Conservation (phyloP, 495 filamentous ascomycete genomes). For the Acidiella bohemica region DNA sequence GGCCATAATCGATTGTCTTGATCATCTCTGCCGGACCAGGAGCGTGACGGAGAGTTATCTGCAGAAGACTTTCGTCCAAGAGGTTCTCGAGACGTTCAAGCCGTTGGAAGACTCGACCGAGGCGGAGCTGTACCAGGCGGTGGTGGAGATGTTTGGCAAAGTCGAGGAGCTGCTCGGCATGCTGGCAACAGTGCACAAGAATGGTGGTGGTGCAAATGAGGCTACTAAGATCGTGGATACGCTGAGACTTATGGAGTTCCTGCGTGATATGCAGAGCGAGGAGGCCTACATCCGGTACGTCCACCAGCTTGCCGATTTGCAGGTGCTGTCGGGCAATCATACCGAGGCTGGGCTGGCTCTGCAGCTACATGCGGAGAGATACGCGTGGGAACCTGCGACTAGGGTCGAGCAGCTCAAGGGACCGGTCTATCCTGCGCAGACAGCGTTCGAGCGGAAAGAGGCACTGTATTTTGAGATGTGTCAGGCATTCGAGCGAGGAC, state of each 20-base stretch:
- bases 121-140: slow-evolving; percentile 61
- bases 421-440: slow-evolving; percentile 69
- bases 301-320: slow-evolving; percentile 74
- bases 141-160: slow-evolving; percentile 64
- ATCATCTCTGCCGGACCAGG: slow-evolving; percentile 80
- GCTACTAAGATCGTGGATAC: slow-evolving; percentile 73
- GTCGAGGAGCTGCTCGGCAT: slow-evolving; percentile 87
- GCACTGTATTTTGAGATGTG: slow-evolving; percentile 87
- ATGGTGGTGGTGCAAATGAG: slow-evolving; percentile 34
- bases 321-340: slow-evolving; percentile 60
- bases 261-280: slow-evolving; percentile 92
- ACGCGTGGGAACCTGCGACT: slow-evolving; percentile 72
- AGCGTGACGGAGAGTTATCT: slow-evolving; percentile 74
- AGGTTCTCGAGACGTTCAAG: slow-evolving; percentile 72
- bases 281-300: slow-evolving; percentile 96
- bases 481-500: slow-evolving; percentile 81
- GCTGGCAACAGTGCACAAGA: slow-evolving; percentile 76
- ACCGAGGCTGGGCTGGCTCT: slow-evolving; percentile 88
- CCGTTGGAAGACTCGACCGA: slow-evolving; percentile 48
- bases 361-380: slow-evolving; percentile 74
- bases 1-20: slow-evolving; percentile 91
- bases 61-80: slow-evolving; percentile 83
- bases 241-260: slow-evolving; percentile 86
- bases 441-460: slow-evolving; percentile 86
- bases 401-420: slow-evolving; percentile 54